Conservation (phyloP, 768 basidiomycete genomes). For the Tubosaeta sp. region DNA sequence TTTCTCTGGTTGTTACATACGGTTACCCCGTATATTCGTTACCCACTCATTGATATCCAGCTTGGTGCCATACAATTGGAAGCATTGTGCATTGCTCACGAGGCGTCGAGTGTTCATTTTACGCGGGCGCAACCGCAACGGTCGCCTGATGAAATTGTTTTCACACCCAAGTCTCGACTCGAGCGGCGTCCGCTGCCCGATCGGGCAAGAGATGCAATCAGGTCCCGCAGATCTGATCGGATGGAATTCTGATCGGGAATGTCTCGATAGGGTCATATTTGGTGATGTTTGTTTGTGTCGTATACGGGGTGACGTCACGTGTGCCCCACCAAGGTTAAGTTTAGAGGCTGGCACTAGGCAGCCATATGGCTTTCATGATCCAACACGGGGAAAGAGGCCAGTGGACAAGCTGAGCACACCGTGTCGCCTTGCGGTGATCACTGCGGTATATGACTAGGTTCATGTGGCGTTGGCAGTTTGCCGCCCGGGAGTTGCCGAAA, state of each 20-base stretch:
- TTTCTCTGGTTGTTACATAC: slow-evolving; percentile 28
- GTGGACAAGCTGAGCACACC: slow-evolving; percentile 1
- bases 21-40: slow-evolving; percentile 37
- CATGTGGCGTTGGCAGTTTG: slow-evolving; percentile 24
- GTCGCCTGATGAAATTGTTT: slow-evolving; percentile 6
- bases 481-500: slow-evolving; percentile 17
- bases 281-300: slow-evolving; percentile 14
- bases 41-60: slow-evolving; percentile 33
- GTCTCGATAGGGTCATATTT: slow-evolving; percentile 14
- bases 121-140: slow-evolving; percentile 16
- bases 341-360: slow-evolving; percentile 11
- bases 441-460: slow-evolving; percentile 22
- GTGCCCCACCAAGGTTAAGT: slow-evolving; percentile 23
- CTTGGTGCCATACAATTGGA: slow-evolving; percentile 13
- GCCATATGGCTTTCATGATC: slow-evolving; percentile 14
- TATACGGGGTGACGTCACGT: slow-evolving; percentile 22
- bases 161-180: slow-evolving; percentile 9
- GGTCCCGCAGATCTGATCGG: slow-evolving; percentile 27
- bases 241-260: slow-evolving; percentile 34
- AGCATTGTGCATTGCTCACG: slow-evolving; percentile 8
- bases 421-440: slow-evolving; percentile 16
- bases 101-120: slow-evolving; percentile 26
- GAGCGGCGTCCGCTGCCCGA: slow-evolving; percentile 20
- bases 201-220: slow-evolving; percentile 15
- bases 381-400: slow-evolving; percentile 5